A percentile compares a stretch with the other conserved stretches of the same genome.
These are phyloP conservation scores for Candida caryicola DNA, from an alignment of 805 yeast genomes.

Conservation along the genomic window DNA sequence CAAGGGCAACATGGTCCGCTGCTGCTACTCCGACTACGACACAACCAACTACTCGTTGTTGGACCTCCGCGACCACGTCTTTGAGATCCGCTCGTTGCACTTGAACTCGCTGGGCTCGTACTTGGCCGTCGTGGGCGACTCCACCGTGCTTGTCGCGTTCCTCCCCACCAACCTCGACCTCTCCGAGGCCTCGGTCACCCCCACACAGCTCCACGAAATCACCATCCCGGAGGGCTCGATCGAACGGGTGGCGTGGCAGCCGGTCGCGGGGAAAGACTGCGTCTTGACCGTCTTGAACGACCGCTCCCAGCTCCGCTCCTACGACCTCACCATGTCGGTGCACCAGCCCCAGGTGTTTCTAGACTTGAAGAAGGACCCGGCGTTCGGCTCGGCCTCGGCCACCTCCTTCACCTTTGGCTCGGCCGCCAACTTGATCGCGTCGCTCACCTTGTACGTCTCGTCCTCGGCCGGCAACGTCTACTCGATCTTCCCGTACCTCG, in stretches of 20 bases:
- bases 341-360: constrained; percentile 18
- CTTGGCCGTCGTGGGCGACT: constrained; percentile 39
- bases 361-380: constrained; percentile 11
- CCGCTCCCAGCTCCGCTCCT: constrained; percentile 16
- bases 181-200: not conserved
- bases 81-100: constrained; percentile 30
- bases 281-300: constrained; percentile 24
- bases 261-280: constrained; percentile 18
- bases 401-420: constrained; percentile 33
- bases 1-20: constrained; percentile 29
- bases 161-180: constrained; percentile 23
- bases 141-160: constrained; percentile 24
- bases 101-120: constrained; percentile 42
- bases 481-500: constrained; percentile 29
- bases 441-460: constrained; percentile 29
- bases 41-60: constrained; percentile 21
- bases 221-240: constrained; percentile 14
- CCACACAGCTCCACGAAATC: constrained; percentile 8
- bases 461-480: constrained; percentile 19
- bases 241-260: constrained; percentile 26
- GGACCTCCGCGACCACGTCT: constrained; percentile 16
- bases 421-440: constrained; percentile 18
- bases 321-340: constrained; percentile 19
- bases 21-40: constrained; percentile 22
- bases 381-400: constrained; percentile 14